phyloP scores from a whole-genome alignment of 2,329 filamentous ascomycete genomes.

The Ceratocystis huliohia region DNA sequence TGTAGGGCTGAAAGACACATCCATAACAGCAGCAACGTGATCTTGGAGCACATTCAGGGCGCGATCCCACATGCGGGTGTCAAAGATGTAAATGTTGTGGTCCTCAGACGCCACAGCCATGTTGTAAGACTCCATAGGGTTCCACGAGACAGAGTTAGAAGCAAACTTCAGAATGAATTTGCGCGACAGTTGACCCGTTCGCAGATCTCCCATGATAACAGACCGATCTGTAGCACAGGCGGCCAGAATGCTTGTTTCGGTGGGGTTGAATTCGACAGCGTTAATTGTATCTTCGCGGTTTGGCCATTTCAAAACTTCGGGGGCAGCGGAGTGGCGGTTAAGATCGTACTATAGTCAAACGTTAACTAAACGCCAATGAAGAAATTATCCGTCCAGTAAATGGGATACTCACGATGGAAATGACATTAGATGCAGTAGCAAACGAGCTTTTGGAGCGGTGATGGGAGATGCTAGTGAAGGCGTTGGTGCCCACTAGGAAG shows the following conservation, averaged over 20 bases:
- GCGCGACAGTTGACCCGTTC: slow-evolving; percentile 69
- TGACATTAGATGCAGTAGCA: slow-evolving; percentile 61
- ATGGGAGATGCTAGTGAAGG: slow-evolving; percentile 73
- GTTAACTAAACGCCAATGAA: not conserved
- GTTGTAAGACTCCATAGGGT: slow-evolving; percentile 94
- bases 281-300: slow-evolving; percentile 84
- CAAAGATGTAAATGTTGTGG: slow-evolving; percentile 78
- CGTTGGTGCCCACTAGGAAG: slow-evolving; percentile 49
- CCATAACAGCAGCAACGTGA: slow-evolving; percentile 85
- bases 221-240: slow-evolving; percentile 76
- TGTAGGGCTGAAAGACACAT: slow-evolving; percentile 88
- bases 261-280: slow-evolving; percentile 78
- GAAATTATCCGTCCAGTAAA: not conserved
- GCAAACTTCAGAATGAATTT: slow-evolving; percentile 73
- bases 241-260: slow-evolving; percentile 80
- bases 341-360: slow-evolving; percentile 54
- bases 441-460: slow-evolving; percentile 70
- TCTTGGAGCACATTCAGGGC: slow-evolving; percentile 83
- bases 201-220: slow-evolving; percentile 81
- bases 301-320: slow-evolving; percentile 76
- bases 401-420: slow-evolving; percentile 45
- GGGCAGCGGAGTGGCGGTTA: slow-evolving; percentile 63
- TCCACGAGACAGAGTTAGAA: slow-evolving; percentile 77
- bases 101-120: slow-evolving; percentile 89
- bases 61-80: slow-evolving; percentile 80